Evolutionary conservation across 2,329 filamentous ascomycete species (phyloP).

Genomic region (Ophidiomyces ophidiicola): DNA sequence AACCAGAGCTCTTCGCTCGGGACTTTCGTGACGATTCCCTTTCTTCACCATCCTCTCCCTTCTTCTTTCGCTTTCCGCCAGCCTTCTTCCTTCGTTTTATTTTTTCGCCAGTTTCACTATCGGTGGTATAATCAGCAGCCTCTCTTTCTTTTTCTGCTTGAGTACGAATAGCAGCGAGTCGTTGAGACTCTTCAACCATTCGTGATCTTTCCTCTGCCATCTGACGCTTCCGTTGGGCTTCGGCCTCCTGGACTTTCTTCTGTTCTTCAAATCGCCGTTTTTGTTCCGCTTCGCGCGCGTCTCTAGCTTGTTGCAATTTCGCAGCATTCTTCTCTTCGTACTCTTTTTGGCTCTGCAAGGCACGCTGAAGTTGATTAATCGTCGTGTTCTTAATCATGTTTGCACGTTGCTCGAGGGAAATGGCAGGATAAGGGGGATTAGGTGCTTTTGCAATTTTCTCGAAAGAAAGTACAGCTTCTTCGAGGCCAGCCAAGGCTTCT

Average conservation of each 20-base stretch:
- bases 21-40: slow-evolving; percentile 19
- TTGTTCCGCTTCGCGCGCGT: slow-evolving; percentile 68
- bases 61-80: slow-evolving; percentile 50
- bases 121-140: slow-evolving; percentile 69
- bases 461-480: slow-evolving; percentile 66
- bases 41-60: slow-evolving; percentile 39
- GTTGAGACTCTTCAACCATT: slow-evolving; percentile 64
- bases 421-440: slow-evolving; percentile 72
- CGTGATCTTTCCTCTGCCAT: slow-evolving; percentile 75
- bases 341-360: slow-evolving; percentile 69
- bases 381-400: slow-evolving; percentile 97
- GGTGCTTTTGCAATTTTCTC: slow-evolving; percentile 48
- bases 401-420: slow-evolving; percentile 84
- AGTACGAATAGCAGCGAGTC: slow-evolving; percentile 56
- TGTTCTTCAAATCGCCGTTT: slow-evolving; percentile 65
- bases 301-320: slow-evolving; percentile 69
- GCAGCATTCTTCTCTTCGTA: slow-evolving; percentile 89
- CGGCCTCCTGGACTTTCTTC: slow-evolving; percentile 53
- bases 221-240: slow-evolving; percentile 63
- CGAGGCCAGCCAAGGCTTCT: slow-evolving; percentile 65
- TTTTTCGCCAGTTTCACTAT: slow-evolving; percentile 69
- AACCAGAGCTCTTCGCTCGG: slow-evolving; percentile 27
- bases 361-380: slow-evolving; percentile 77
- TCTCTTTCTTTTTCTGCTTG: slow-evolving; percentile 57
- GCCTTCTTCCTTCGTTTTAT: slow-evolving; percentile 60